A percentile compares a stretch with the other conserved stretches of the same genome.
These are phyloP conservation scores for Dalbergia cochinchinensis DNA, from an alignment of 306 rosid species.

Conservation along the genomic window DNA sequence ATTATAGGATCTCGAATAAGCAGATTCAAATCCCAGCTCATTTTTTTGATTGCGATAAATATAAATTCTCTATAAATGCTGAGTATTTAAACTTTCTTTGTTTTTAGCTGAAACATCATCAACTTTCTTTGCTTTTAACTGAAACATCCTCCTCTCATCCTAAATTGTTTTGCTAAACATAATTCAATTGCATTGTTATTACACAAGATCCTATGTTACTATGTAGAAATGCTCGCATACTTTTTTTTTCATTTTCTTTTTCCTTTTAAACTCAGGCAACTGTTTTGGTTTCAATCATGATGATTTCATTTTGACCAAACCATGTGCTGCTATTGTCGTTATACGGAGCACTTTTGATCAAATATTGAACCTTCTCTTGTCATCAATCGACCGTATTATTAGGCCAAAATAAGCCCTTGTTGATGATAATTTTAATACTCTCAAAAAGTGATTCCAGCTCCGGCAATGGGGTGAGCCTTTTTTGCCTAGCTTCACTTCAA, in stretches of 20 bases:
- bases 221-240: background rate
- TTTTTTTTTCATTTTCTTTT: constrained; percentile 7
- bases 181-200: background rate
- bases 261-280: constrained; percentile 2
- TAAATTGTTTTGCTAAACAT: too few relatives aligned
- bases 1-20: too few relatives aligned
- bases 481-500: constrained; percentile 37
- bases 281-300: constrained; percentile 40
- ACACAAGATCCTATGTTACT: background rate
- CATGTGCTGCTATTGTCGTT: constrained; percentile 48
- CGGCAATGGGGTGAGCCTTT: constrained; percentile 3
- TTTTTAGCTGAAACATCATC: too few relatives aligned
- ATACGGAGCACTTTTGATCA: constrained; percentile 43
- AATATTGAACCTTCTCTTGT: constrained; percentile 28
- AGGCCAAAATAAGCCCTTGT: background rate
- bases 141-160: too few relatives aligned
- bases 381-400: constrained; percentile 36
- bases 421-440: background rate
- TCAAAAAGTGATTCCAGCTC: constrained; percentile 33
- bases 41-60: too few relatives aligned
- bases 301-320: constrained; percentile 51
- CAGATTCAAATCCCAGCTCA: too few relatives aligned
- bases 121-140: too few relatives aligned
- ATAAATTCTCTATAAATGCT: too few relatives aligned
- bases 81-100: too few relatives aligned